Evolutionary conservation across 108 stramenopile species (phyloP), one percentile per base, ranked within the genome.

Genomic region (Mediolabrus comicus): DNA sequence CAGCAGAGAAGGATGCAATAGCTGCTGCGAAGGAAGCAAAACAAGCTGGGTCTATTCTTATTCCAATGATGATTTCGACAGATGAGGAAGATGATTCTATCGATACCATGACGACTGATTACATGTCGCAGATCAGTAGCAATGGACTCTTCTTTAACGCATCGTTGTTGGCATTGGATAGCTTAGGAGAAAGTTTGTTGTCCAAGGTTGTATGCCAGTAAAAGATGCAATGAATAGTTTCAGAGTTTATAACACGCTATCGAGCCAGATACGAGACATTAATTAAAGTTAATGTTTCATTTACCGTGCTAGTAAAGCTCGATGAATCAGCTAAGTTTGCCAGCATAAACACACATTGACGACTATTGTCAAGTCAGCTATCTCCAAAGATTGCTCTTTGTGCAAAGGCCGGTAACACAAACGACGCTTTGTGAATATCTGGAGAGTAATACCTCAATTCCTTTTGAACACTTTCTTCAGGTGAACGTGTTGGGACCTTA

Each of bases 341-440:
- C n/a, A n/a, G n/a, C n/a, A n/a, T n/a, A n/a, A n/a, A n/a, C n/a
- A n/a, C n/a, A n/a, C n/a, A n/a, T n/a, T n/a, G n/a, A n/a, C n/a
- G 39, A n/a, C 22, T 49, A 3, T n/a, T 6, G 46, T 49, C 22
- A 49, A 2, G 6, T 49, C 46, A 49, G 3, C 46, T 27, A n/a
- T 60, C 67, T 24, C 84, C 89, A 59, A 73, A 73, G 57, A 78
- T 78, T 30, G 77, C 87, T 19, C 87, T 74, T 51, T 85, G 32
- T 12, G 87, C 85, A 85, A 94, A 94, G 6, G 92, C 89, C 11
- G 98, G 98, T 36, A 99, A 79, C 26, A 97, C 96, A 74, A 99
- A 99, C 11, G 97, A 65, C 19, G 98, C 98, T 49, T 71, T 26
- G 60, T 99, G 98, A 26, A 97, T 71, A 57, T 91, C 94, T 26